A percentile compares a stretch with the other conserved stretches of the same genome.
Conservation (phyloP, 1,284 basidiomycete genomes). For the Ustilago bromivora region DNA sequence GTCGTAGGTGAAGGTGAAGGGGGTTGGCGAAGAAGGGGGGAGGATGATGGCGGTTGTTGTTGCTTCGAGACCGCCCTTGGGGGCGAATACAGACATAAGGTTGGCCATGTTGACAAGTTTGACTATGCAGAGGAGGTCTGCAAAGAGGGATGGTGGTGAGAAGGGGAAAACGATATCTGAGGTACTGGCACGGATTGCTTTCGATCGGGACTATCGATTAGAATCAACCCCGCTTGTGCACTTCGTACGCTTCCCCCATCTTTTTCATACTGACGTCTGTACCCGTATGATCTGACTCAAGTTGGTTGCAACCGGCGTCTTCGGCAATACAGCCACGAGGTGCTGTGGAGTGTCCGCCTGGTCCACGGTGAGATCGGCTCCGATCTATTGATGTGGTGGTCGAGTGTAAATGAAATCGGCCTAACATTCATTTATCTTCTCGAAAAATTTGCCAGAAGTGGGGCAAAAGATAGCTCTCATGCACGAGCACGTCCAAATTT, state of each 20-base stretch:
- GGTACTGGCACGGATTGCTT: background rate
- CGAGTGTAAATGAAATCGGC: background rate
- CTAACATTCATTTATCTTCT: background rate
- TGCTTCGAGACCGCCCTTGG: constrained; percentile 42
- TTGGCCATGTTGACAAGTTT: constrained; percentile 31
- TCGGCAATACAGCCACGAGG: constrained; percentile 3
- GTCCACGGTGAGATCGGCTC: background rate
- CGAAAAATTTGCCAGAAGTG: constrained; percentile 5
- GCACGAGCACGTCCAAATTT: constrained; percentile 25
- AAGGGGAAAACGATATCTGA: background rate
- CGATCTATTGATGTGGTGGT: background rate
- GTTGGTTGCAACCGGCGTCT: constrained; percentile 4
- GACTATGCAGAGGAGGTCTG: background rate
- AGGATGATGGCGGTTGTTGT: constrained; percentile 54
- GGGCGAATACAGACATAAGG: constrained; percentile 50
- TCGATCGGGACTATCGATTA: background rate
- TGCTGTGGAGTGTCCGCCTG: background rate
- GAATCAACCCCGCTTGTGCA: background rate
- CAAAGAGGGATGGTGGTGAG: background rate
- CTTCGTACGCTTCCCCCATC: background rate
- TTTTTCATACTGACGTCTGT: constrained; percentile 3
- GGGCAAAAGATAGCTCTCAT: background rate
- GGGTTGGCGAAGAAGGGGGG: constrained; percentile 52
- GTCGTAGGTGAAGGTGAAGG: constrained; percentile 51
- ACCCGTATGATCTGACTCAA: constrained; percentile 1